These are phyloP conservation scores for Erodium moschatum DNA, from an alignment of 441 rosid genomes.

Conservation along the genomic window DNA sequence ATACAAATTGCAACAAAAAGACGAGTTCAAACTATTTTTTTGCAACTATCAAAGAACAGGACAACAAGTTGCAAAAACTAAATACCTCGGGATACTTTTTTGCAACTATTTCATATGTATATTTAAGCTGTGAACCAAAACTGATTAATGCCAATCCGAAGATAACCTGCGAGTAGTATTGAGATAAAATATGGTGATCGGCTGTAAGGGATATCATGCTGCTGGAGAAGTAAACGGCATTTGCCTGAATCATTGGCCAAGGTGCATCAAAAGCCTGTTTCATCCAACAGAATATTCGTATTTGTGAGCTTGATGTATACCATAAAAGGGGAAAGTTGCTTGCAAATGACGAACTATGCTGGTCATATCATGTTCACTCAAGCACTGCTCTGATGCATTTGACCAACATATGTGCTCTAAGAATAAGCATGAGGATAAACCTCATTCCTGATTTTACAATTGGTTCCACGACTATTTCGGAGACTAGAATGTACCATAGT, in stretches of 20 bases:
- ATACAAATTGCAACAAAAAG: too few relatives aligned
- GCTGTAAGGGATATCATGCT: slow-evolving; percentile 74
- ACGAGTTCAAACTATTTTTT: too few relatives aligned
- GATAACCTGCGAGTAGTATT: slow-evolving; percentile 63
- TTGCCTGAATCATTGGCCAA: slow-evolving; percentile 89
- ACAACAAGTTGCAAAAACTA: too few relatives aligned
- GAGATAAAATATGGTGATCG: slow-evolving; percentile 62
- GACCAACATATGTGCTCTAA: not conserved
- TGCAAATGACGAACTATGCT: not conserved
- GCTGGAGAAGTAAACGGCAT: slow-evolving; percentile 81
- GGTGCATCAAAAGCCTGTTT: slow-evolving; percentile 93
- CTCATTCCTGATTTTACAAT: not conserved
- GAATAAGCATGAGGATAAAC: not conserved
- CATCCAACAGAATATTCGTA: slow-evolving; percentile 18
- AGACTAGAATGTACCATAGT: too few relatives aligned
- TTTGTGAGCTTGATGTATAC: not conserved
- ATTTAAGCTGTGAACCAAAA: not conserved
- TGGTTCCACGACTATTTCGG: too few relatives aligned
- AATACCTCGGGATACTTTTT: too few relatives aligned
- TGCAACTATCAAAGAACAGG: too few relatives aligned
- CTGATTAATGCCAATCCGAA: slow-evolving; percentile 8
- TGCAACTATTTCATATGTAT: not conserved
- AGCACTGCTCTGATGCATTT: not conserved
- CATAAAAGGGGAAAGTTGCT: too few relatives aligned
- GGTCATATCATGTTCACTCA: not conserved